A percentile compares a stretch with the other conserved stretches of the same genome.
Evolutionary conservation across 1,284 basidiomycete genomes (phyloP).

Genomic region (Marasmius oreades): DNA sequence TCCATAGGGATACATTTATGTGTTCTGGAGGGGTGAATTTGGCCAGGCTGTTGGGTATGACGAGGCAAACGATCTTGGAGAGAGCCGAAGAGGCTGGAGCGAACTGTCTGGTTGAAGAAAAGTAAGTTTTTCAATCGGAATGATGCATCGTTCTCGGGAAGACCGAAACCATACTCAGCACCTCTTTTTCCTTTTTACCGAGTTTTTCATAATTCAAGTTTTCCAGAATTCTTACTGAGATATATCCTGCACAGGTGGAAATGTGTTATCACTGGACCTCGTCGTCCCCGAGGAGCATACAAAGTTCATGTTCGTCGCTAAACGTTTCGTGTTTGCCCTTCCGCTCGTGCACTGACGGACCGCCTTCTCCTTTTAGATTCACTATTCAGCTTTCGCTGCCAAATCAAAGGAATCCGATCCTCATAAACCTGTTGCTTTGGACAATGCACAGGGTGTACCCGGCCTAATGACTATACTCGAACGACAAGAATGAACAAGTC

Average conservation of each 20-base stretch:
- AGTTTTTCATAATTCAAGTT: neutral
- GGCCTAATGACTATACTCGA: slow-evolving; percentile 63
- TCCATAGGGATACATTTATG: slow-evolving; percentile 48
- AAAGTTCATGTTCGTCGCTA: slow-evolving; percentile 56
- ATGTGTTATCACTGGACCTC: slow-evolving; percentile 52
- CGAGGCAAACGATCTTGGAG: slow-evolving; percentile 50
- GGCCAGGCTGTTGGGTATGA: slow-evolving; percentile 49
- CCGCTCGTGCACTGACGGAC: too few species aligned
- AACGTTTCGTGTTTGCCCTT: too few species aligned
- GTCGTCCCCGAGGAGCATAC: slow-evolving; percentile 47
- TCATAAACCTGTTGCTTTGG: slow-evolving; percentile 49
- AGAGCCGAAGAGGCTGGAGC: slow-evolving; percentile 49
- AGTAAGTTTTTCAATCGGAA: slow-evolving; percentile 52
- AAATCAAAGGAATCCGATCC: slow-evolving; percentile 42
- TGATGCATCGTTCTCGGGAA: too few species aligned
- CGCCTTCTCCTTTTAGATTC: slow-evolving; percentile 39
- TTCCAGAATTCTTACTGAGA: neutral
- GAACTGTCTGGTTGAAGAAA: slow-evolving; percentile 64
- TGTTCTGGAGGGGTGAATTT: slow-evolving; percentile 66
- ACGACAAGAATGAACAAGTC: slow-evolving; percentile 34
- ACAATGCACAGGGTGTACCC: slow-evolving; percentile 46
- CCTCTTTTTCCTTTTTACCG: neutral
- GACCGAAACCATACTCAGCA: too few species aligned
- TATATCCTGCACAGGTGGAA: slow-evolving; percentile 46
- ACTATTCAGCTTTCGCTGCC: slow-evolving; percentile 54